phyloP scores from a whole-genome alignment of 2,329 filamentous ascomycete species.

The Penicillium decumbens region DNA sequence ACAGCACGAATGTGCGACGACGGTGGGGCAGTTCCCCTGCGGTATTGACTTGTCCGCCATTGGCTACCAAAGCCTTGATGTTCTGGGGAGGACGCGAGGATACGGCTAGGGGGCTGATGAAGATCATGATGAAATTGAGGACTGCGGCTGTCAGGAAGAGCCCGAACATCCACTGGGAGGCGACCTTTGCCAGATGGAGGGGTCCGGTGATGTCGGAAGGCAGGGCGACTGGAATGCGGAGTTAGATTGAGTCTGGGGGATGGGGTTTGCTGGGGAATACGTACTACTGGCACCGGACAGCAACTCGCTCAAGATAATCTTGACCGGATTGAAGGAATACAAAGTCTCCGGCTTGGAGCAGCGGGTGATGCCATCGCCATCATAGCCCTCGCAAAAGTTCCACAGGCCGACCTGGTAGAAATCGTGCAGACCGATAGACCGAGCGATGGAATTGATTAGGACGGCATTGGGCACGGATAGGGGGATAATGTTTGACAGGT shows the following conservation, averaged over 20 bases:
- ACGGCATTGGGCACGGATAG: conserved; percentile 64
- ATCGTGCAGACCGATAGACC: conserved; percentile 81
- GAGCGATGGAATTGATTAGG: conserved; percentile 81
- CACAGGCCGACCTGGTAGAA: conserved; percentile 92
- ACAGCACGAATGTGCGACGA: conserved; percentile 34
- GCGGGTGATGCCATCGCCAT: conserved; percentile 61
- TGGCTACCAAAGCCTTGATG: conserved; percentile 25
- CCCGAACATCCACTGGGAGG: conserved; percentile 81
- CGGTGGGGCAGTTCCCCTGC: conserved; percentile 31
- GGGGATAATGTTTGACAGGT: conserved; percentile 77
- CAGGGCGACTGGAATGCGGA: conserved; percentile 64
- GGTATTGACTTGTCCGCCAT: conserved; percentile 3
- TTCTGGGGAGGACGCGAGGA: conserved; percentile 38
- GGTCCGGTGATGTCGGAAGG: conserved; percentile 69
- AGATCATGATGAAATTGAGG: conserved; percentile 67
- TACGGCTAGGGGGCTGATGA: conserved; percentile 54
- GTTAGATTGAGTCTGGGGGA: not conserved
- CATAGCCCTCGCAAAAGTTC: conserved; percentile 87
- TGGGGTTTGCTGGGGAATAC: conserved; percentile 19
- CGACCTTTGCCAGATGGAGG: conserved; percentile 67
- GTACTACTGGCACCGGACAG: conserved; percentile 71
- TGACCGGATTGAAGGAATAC: conserved; percentile 89
- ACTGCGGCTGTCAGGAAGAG: conserved; percentile 71
- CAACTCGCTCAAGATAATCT: conserved; percentile 73
- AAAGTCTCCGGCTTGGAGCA: conserved; percentile 67